Conservation (phyloP, 2,329 filamentous ascomycete genomes). For the Shiraia sp. region DNA sequence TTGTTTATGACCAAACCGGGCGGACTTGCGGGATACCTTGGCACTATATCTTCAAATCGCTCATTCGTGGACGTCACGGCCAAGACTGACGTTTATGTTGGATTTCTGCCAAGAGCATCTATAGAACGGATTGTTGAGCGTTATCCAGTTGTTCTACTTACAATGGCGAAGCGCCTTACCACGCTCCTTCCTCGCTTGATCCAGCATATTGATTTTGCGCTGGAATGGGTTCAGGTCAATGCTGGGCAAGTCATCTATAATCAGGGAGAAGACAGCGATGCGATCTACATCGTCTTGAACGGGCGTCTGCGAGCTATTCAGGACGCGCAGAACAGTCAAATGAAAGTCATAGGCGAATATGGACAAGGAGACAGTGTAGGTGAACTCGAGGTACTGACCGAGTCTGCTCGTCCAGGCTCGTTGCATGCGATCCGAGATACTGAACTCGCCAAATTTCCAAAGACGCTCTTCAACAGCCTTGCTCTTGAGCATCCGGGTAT, state of each 20-base stretch:
- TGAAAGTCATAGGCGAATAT: conserved; percentile 87
- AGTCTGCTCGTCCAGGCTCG: conserved; percentile 86
- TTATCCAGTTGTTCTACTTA: conserved; percentile 89
- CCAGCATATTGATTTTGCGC: conserved; percentile 94
- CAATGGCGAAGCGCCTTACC: conserved; percentile 93
- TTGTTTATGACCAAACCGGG: conserved; percentile 93
- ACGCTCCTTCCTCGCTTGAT: conserved; percentile 86
- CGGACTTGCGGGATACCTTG: conserved; percentile 90
- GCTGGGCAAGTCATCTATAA: conserved; percentile 94
- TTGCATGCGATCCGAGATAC: conserved; percentile 96
- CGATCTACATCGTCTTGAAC: conserved; percentile 97
- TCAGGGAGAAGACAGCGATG: conserved; percentile 92
- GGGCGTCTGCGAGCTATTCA: conserved; percentile 84
- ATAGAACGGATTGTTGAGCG: conserved; percentile 91
- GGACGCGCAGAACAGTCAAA: conserved; percentile 77
- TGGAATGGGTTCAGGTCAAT: conserved; percentile 97
- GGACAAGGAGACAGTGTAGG: conserved; percentile 98
- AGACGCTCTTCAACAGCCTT: conserved; percentile 95
- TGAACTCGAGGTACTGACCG: conserved; percentile 94
- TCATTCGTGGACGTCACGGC: conserved; percentile 97
- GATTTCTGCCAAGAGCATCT: conserved; percentile 82
- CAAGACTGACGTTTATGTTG: conserved; percentile 97
- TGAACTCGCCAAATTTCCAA: conserved; percentile 92
- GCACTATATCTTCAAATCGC: conserved; percentile 89
- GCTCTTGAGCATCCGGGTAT: conserved; percentile 97